Percentiles rank a stretch among this genome's conserved stretches.
Conservation (phyloP, 805 yeast genomes). For the Candida michaelii region DNA sequence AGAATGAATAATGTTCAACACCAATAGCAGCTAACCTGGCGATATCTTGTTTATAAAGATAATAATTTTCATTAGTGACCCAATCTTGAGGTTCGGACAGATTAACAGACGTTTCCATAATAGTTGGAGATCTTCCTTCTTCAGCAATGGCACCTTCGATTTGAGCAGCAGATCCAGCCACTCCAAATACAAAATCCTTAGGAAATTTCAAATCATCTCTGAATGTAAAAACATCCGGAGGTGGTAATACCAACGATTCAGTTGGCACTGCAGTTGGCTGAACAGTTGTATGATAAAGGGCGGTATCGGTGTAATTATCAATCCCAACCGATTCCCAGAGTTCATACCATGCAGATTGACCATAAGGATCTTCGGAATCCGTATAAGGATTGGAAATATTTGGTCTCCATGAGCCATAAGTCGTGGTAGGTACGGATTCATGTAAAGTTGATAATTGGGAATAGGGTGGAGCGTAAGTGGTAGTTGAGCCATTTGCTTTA, state of each 20-base stretch:
- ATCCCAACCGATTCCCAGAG: slow-evolving; percentile 17
- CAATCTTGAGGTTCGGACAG: slow-evolving; percentile 19
- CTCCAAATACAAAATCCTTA: slow-evolving; percentile 23
- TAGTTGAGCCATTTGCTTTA: not conserved
- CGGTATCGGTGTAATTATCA: slow-evolving; percentile 16
- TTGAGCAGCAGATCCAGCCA: slow-evolving; percentile 35
- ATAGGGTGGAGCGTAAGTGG: slow-evolving; percentile 9
- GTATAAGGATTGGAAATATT: slow-evolving; percentile 13
- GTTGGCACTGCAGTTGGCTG: slow-evolving; percentile 20
- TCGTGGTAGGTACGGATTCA: slow-evolving; percentile 15
- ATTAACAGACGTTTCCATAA: slow-evolving; percentile 23
- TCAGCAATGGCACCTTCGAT: slow-evolving; percentile 36
- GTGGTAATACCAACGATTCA: slow-evolving; percentile 15
- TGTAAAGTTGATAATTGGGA: slow-evolving; percentile 8
- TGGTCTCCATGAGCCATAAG: slow-evolving; percentile 21
- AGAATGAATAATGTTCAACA: slow-evolving; percentile 28
- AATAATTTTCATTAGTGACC: slow-evolving; percentile 30
- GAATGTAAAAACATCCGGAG: slow-evolving; percentile 17
- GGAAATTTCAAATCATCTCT: slow-evolving; percentile 17
- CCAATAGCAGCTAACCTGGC: slow-evolving; percentile 32
- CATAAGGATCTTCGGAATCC: slow-evolving; percentile 21
- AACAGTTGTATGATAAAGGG: slow-evolving; percentile 17
- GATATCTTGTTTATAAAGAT: slow-evolving; percentile 32
- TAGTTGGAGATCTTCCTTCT: slow-evolving; percentile 31
- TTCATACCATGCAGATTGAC: slow-evolving; percentile 21